A percentile compares a stretch with the other conserved stretches of the same genome.
These are phyloP conservation scores for Phytophthora litchii DNA, from an alignment of 352 stramenopile species.

Conservation along the genomic window DNA sequence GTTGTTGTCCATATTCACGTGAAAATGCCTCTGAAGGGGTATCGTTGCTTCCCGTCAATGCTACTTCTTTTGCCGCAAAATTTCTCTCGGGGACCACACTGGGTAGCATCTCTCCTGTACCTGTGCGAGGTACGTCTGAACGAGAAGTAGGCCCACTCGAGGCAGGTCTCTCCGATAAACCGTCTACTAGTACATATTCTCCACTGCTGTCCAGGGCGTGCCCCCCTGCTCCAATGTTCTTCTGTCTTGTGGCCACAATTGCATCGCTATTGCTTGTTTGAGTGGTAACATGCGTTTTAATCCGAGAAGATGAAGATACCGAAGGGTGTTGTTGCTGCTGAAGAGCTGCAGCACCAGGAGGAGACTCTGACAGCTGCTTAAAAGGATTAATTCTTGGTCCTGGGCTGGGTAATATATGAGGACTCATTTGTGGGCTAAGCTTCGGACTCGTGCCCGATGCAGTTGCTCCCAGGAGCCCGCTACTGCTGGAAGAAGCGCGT, in stretches of 20 bases:
- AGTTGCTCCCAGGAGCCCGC: constrained; percentile 22
- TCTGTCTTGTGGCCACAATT: constrained; percentile 20
- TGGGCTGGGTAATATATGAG: constrained; percentile 59
- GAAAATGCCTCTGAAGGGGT: constrained; percentile 28
- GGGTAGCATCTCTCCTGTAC: constrained; percentile 3
- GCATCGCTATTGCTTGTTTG: constrained; percentile 13
- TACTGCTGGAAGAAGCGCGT: constrained; percentile 58
- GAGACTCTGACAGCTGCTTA: constrained; percentile 57
- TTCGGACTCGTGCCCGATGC: constrained; percentile 48
- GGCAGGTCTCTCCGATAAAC: constrained; percentile 35
- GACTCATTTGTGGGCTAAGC: constrained; percentile 74
- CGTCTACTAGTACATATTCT: constrained; percentile 75
- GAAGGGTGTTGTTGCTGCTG: constrained; percentile 35
- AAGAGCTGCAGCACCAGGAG: constrained; percentile 33
- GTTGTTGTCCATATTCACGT: constrained; percentile 56
- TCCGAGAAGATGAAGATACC: constrained; percentile 22
- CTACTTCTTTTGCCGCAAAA: constrained; percentile 9
- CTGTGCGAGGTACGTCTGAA: constrained; percentile 2
- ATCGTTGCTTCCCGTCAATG: constrained; percentile 1
- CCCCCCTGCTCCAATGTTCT: constrained; percentile 15
- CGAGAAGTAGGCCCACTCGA: constrained; percentile 5
- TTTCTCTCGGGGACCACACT: constrained; percentile 1
- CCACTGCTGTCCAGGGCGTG: constrained; percentile 57
- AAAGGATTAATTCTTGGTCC: constrained; percentile 80
- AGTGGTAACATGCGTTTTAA: constrained; percentile 7